Base-by-base conservation (phyloP, 2,329 filamentous ascomycete genomes). In the Amylocarpus encephaloides region DNA sequence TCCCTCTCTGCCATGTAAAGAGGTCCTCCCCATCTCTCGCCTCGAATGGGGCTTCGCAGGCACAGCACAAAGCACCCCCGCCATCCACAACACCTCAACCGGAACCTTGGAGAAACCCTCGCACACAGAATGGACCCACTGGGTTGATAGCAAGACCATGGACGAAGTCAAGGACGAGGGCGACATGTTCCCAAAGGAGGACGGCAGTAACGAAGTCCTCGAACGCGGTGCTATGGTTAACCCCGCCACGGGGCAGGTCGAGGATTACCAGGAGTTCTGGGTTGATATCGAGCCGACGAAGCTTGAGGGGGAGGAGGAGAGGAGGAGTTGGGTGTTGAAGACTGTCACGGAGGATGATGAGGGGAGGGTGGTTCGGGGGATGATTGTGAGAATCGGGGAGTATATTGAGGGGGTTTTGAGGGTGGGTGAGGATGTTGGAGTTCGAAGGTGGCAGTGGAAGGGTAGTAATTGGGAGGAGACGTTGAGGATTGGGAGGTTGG, bases 211-310 rank as follows among this genome's bases (percentile, higher is more conserved):
- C 7, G 54, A 61, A 26, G 57, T 62, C 12, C 41, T 68, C 30
- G 66, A 68, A 32, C 57, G 53, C 6, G 66, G 66, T 1, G 49
- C 26, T 2, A 64, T 63, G 55, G 43, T 53, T 1, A 57, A 67
- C 51, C 59, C 62, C 1, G 53, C 48, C 6, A 67, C 55, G 0
- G 65, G 66, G 2, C 40, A 52, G 3, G 51, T 62, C 18, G 59
- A 59, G 19, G 55, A 56, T 3, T 68, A 67, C 50, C 56, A 67
- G 49, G 66, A 68, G 50, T 56, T 62, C 13, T 68, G 66, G 66
- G 53, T 59, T 35, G 66, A 67, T 57, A 30, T 63, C 6, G 54
- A 58, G 15, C 16, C 48, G 33, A 36, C 19, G 11, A 33, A 34
- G 33, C 5, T 47, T 5, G 33, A 26, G 15, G 36, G 46, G 16